Conservation (phyloP, 495 filamentous ascomycete species). For the Daldinia vernicosa region DNA sequence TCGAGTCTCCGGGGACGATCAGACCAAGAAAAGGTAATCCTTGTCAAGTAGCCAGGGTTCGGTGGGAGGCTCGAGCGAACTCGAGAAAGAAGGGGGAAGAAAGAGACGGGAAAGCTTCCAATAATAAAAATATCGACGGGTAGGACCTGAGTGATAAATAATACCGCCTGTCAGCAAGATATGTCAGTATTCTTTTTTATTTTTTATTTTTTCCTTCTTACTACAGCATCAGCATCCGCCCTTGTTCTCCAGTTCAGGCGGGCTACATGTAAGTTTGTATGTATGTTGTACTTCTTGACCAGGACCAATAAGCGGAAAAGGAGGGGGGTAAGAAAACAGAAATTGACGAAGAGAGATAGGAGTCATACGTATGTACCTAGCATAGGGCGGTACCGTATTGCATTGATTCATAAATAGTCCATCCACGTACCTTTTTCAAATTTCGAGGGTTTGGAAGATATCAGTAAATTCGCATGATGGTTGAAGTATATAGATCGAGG, state of each 20-base stretch:
- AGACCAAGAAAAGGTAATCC: constrained; percentile 31
- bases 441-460: not conserved
- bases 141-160: constrained; percentile 43
- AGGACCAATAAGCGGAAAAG: constrained; percentile 18
- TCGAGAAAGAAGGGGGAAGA: constrained; percentile 18
- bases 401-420: not conserved
- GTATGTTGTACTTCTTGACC: constrained; percentile 30
- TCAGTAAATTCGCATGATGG: not conserved
- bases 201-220: constrained; percentile 15
- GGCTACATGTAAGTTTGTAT: constrained; percentile 20
- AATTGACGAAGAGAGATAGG: constrained; percentile 6
- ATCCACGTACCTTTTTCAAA: not conserved
- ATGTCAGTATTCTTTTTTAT: constrained; percentile 6
- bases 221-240: constrained; percentile 33
- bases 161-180: constrained; percentile 36
- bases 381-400: not conserved
- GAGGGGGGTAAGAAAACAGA: constrained; percentile 33
- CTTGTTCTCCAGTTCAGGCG: constrained; percentile 16
- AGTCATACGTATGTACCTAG: not conserved
- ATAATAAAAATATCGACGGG: constrained; percentile 21
- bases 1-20: constrained; percentile 36
- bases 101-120: constrained; percentile 18
- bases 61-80: constrained; percentile 34
- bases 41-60: constrained; percentile 32
- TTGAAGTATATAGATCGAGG: not conserved